Percentiles rank a stretch among this genome's conserved stretches.
phyloP scores from a whole-genome alignment of 768 basidiomycete species.

The Phylloporus scabripes region DNA sequence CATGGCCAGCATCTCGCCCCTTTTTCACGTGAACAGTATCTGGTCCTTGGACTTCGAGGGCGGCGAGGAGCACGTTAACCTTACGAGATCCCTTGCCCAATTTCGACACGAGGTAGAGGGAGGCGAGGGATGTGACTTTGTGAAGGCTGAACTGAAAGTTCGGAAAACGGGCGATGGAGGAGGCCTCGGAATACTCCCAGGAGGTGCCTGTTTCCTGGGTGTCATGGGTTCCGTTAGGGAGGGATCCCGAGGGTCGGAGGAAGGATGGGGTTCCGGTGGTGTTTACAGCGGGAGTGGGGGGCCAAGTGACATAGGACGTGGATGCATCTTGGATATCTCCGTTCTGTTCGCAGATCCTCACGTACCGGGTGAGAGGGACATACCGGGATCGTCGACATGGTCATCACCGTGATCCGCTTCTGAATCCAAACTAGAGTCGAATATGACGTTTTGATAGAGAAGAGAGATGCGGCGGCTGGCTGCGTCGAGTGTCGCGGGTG shows the following conservation, averaged over 20 bases:
- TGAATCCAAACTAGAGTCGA: constrained; percentile 36
- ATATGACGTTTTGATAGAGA: constrained; percentile 70
- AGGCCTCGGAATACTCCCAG: constrained; percentile 55
- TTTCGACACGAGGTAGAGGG: constrained; percentile 27
- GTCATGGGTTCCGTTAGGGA: constrained; percentile 27
- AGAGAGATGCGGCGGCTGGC: constrained; percentile 65
- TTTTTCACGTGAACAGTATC: constrained; percentile 62
- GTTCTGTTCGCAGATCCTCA: constrained; percentile 5
- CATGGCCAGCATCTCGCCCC: constrained; percentile 63
- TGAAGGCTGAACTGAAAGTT: constrained; percentile 69
- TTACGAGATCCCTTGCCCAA: constrained; percentile 41
- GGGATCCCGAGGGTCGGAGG: constrained; percentile 26
- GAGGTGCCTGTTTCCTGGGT: constrained; percentile 45
- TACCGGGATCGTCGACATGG: constrained; percentile 10
- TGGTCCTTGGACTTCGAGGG: constrained; percentile 74
- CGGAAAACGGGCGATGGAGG: constrained; percentile 71
- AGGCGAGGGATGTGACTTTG: constrained; percentile 46
- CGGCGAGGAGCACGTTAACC: constrained; percentile 56
- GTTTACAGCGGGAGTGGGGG: constrained; percentile 37
- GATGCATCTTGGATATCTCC: constrained; percentile 36
- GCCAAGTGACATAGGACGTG: constrained; percentile 51
- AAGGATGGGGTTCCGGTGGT: constrained; percentile 21
- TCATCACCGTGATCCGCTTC: constrained; percentile 27
- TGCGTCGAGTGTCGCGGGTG: constrained; percentile 54
- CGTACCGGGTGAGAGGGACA: constrained; percentile 4